These are phyloP conservation scores for Lentinula detonsa DNA, from an alignment of 768 basidiomycete genomes.

Conservation along the genomic window DNA sequence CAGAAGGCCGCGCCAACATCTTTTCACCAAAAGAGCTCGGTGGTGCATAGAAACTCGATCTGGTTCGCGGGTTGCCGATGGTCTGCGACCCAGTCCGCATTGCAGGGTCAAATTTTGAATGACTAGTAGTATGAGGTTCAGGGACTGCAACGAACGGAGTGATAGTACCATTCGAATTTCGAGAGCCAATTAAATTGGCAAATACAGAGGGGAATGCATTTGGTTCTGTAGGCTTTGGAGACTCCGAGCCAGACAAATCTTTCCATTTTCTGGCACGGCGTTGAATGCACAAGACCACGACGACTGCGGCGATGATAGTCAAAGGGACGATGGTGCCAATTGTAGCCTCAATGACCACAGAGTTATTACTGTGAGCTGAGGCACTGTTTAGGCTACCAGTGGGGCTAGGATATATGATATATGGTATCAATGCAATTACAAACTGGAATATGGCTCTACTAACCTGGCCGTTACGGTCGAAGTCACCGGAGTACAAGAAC, in stretches of 20 bases:
- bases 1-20: background rate
- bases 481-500: background rate
- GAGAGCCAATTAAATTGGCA: background rate
- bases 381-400: background rate
- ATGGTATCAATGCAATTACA: background rate
- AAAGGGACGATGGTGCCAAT: background rate
- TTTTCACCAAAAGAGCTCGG: background rate
- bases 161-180: background rate
- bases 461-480: background rate
- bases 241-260: background rate
- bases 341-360: conserved; percentile 1
- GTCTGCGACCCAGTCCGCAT: background rate
- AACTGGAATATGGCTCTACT: background rate
- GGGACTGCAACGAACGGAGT: background rate
- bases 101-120: background rate
- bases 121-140: background rate
- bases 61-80: background rate
- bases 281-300: background rate
- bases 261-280: background rate
- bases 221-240: background rate
- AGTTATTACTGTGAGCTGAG: background rate
- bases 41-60: background rate
- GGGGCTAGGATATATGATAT: background rate
- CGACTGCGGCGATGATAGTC: background rate
- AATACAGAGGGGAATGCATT: background rate